These are phyloP conservation scores for Thelonectria blattea DNA, from an alignment of 2,329 filamentous ascomycete genomes.

Conservation along the genomic window DNA sequence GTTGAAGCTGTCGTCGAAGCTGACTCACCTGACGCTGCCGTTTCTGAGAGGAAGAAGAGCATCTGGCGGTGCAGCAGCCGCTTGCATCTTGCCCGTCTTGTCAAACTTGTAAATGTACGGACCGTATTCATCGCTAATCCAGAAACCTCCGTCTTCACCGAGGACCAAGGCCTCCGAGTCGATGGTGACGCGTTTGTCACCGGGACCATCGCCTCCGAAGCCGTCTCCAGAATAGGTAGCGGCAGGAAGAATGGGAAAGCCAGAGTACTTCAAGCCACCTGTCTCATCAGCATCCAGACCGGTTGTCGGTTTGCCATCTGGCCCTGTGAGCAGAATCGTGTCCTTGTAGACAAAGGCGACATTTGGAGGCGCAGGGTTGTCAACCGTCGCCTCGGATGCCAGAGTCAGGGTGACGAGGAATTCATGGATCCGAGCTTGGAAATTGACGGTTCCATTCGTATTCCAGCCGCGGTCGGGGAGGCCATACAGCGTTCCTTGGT, in stretches of 20 bases:
- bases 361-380: slow-evolving; percentile 63
- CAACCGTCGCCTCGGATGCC: slow-evolving; percentile 54
- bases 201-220: slow-evolving; percentile 66
- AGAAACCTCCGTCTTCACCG: slow-evolving; percentile 65
- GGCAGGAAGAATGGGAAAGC: slow-evolving; percentile 67
- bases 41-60: slow-evolving; percentile 71
- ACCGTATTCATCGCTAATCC: slow-evolving; percentile 74
- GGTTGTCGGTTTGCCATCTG: slow-evolving; percentile 65
- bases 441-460: slow-evolving; percentile 73
- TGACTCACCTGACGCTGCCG: slow-evolving; percentile 45
- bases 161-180: slow-evolving; percentile 73
- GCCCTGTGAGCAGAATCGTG: slow-evolving; percentile 68
- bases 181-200: slow-evolving; percentile 64
- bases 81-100: slow-evolving; percentile 61
- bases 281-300: slow-evolving; percentile 66
- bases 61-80: slow-evolving; percentile 68
- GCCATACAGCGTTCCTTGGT: slow-evolving; percentile 66
- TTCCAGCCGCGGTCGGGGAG: slow-evolving; percentile 78
- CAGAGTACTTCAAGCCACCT: slow-evolving; percentile 59
- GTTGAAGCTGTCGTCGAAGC: not conserved
- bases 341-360: slow-evolving; percentile 67
- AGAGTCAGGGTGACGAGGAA: slow-evolving; percentile 66
- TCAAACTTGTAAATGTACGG: slow-evolving; percentile 73
- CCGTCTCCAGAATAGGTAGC: slow-evolving; percentile 71
- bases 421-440: slow-evolving; percentile 71